Conservation (phyloP, 73 alveolate genomes). For the Urostyla sp. region DNA sequence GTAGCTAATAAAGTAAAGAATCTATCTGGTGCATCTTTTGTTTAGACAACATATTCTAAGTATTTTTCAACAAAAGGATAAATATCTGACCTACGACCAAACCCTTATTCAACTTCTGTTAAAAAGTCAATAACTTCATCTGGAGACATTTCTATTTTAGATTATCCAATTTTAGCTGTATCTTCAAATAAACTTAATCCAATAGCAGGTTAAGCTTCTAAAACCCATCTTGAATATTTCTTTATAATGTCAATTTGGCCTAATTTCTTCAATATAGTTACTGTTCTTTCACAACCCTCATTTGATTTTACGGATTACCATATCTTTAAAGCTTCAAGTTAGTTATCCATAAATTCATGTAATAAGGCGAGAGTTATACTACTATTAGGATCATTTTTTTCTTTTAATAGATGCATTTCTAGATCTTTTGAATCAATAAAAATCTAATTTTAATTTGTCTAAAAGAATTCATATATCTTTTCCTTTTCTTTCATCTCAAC, state of each 20-base stretch:
- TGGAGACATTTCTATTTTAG: conserved; percentile 48
- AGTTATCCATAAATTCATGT: conserved; percentile 38
- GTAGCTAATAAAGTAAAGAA: conserved; percentile 54
- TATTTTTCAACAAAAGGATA: conserved; percentile 43
- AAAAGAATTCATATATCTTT: conserved; percentile 41
- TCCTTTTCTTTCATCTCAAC: conserved; percentile 51
- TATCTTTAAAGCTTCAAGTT: conserved; percentile 28
- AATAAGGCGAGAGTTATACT: conserved; percentile 35
- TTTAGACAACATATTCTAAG: conserved; percentile 26
- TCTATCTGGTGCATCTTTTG: conserved; percentile 32
- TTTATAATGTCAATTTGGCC: conserved; percentile 20
- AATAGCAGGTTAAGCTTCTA: conserved; percentile 40
- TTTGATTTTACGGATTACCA: conserved; percentile 35
- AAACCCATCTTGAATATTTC: conserved; percentile 55
- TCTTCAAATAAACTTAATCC: conserved; percentile 47
- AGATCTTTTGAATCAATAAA: conserved; percentile 38
- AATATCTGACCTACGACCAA: conserved; percentile 9
- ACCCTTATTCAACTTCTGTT: conserved; percentile 16
- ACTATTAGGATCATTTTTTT: neutral
- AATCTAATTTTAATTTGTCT: conserved; percentile 5
- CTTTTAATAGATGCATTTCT: neutral
- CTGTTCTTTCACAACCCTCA: conserved; percentile 55
- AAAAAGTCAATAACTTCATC: conserved; percentile 62
- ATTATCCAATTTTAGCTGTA: conserved; percentile 43
- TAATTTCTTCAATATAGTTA: conserved; percentile 10